Conservation (phyloP, 2,329 filamentous ascomycete species). For the Alternaria burnsii region DNA sequence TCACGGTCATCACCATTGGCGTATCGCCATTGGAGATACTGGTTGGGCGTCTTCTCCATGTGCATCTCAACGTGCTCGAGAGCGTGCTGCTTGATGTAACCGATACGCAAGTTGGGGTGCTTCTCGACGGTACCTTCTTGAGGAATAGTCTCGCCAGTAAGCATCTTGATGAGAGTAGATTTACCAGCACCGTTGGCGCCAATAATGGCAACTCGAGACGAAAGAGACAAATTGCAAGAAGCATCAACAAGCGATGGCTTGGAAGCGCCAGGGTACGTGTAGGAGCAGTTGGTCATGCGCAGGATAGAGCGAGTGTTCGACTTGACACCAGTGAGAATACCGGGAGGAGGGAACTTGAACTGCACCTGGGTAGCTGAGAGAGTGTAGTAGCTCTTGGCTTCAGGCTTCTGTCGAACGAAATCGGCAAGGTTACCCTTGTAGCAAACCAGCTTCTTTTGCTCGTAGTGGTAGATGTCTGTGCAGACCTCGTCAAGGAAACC, state of each 20-base stretch:
- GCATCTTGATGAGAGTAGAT: conserved; percentile 95
- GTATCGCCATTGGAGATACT: conserved; percentile 99
- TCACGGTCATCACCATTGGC: conserved; percentile 96
- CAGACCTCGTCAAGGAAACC: conserved; percentile 96
- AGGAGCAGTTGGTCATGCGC: conserved; percentile 90
- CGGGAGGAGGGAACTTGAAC: conserved; percentile 98
- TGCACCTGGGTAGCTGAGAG: conserved; percentile 86
- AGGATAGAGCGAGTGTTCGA: conserved; percentile 93
- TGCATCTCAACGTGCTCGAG: conserved; percentile 99
- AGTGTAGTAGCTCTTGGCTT: conserved; percentile 98
- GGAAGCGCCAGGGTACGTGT: conserved; percentile 86
- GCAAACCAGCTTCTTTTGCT: conserved; percentile 91
- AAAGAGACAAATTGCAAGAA: conserved; percentile 86
- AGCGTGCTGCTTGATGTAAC: conserved; percentile 99
- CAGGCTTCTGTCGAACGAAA: conserved; percentile 89
- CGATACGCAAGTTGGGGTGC: conserved; percentile 97
- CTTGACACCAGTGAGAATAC: conserved; percentile 94
- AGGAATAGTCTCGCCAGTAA: conserved; percentile 91
- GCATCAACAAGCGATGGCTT: conserved; percentile 91
- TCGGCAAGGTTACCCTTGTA: conserved; percentile 83
- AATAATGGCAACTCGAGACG: conserved; percentile 94
- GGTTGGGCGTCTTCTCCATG: conserved; percentile 97
- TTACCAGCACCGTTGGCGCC: conserved; percentile 98
- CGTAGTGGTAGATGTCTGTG: conserved; percentile 99
- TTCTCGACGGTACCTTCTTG: conserved; percentile 90